Evolutionary conservation across 371 early-diverging fungal species (phyloP).

Genomic region (Mucor circinelloides): DNA sequence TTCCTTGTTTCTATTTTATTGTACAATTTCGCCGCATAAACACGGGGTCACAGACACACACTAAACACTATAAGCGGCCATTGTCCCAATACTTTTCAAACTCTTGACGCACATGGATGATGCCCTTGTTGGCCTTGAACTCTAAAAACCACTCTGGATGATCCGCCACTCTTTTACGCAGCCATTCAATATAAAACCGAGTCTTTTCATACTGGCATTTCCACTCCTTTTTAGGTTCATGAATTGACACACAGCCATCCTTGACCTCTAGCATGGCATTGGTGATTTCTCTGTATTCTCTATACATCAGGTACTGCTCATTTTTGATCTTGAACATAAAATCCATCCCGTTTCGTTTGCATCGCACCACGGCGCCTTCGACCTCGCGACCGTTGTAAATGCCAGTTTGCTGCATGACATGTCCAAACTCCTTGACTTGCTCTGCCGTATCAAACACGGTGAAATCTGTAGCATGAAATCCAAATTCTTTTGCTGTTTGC

Average conservation of each 20-base stretch:
- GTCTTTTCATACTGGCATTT: conserved; percentile 55
- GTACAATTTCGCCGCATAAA: not conserved
- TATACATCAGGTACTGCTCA: conserved; percentile 89
- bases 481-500: conserved; percentile 73
- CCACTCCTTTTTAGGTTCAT: not conserved
- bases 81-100: conserved; percentile 54
- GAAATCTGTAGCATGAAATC: conserved; percentile 64
- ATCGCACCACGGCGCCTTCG: conserved; percentile 95
- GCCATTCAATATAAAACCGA: conserved; percentile 77
- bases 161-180: conserved; percentile 53
- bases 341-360: conserved; percentile 43
- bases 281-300: conserved; percentile 96
- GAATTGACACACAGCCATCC: conserved; percentile 8
- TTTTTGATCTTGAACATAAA: conserved; percentile 94
- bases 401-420: conserved; percentile 64
- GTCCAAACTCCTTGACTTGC: conserved; percentile 69
- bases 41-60: not conserved
- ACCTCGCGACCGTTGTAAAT: conserved; percentile 64
- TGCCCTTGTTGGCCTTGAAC: conserved; percentile 74
- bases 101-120: conserved; percentile 73
- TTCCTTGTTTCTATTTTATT: not conserved
- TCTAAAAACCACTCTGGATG: conserved; percentile 74
- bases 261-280: conserved; percentile 45
- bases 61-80: not conserved
- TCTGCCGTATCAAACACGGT: conserved; percentile 36